These are phyloP conservation scores for Solanum sparsipilum DNA, from an alignment of 257 asterid species.

Conservation along the genomic window DNA sequence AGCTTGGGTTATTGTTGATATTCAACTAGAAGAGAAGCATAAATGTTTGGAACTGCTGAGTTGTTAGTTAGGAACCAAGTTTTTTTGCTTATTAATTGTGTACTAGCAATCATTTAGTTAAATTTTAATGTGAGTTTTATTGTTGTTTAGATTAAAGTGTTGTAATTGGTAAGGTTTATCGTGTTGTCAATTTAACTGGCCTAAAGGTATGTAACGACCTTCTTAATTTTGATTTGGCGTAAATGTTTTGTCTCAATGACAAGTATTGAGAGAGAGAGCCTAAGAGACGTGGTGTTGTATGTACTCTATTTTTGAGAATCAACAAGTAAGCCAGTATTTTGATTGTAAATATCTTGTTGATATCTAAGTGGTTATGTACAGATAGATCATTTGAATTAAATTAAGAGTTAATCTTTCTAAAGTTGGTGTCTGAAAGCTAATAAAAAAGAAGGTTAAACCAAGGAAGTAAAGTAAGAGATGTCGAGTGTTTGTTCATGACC, in stretches of 20 bases:
- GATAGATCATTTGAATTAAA: too few relatives aligned
- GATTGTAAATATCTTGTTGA: too few relatives aligned
- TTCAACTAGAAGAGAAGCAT: neutral
- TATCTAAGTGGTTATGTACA: too few relatives aligned
- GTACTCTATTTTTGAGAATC: neutral
- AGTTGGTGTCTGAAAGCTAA: neutral
- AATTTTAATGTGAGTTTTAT: neutral
- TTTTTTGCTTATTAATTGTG: neutral
- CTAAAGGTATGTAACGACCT: neutral
- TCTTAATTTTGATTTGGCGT: too few relatives aligned
- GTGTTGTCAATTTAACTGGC: neutral
- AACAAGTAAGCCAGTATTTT: neutral
- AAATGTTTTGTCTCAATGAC: neutral
- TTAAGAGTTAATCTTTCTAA: too few relatives aligned
- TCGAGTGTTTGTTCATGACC: too few relatives aligned
- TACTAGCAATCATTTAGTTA: neutral
- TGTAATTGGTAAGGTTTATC: too few relatives aligned
- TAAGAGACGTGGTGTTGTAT: neutral
- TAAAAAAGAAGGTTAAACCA: too few relatives aligned
- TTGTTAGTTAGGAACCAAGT: too few relatives aligned
- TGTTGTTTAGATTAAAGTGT: neutral
- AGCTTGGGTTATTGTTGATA: neutral
- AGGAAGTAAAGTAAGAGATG: neutral
- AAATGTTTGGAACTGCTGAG: too few relatives aligned
- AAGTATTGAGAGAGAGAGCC: too few relatives aligned